Evolutionary conservation across 768 basidiomycete species (phyloP).

Genomic region (Ramaria sp.): DNA sequence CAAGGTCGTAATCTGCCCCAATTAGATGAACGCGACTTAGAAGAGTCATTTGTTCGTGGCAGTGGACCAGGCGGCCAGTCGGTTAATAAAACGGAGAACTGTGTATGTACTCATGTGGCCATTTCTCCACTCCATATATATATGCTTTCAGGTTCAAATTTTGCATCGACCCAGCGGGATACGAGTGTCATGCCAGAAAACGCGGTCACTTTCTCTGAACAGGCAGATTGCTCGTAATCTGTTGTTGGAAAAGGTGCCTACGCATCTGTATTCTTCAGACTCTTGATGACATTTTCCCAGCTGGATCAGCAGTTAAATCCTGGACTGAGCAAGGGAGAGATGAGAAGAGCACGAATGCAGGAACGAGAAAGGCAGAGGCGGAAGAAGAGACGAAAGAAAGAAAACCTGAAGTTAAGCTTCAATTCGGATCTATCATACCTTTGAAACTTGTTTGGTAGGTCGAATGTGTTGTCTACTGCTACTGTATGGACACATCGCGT

Average conservation of each 20-base stretch:
- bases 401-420: constrained; percentile 10
- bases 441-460: too few species aligned
- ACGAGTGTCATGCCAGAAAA: constrained; percentile 80
- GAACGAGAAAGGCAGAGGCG: constrained; percentile 65
- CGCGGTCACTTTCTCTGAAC: constrained; percentile 74
- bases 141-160: constrained; percentile 58
- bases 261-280: constrained; percentile 4
- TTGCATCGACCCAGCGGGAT: constrained; percentile 83
- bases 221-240: constrained; percentile 64
- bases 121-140: neutral
- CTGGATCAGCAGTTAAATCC: constrained; percentile 65
- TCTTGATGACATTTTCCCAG: constrained; percentile 28
- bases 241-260: constrained; percentile 57
- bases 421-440: neutral
- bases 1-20: constrained; percentile 53
- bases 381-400: constrained; percentile 74
- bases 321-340: constrained; percentile 60
- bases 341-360: constrained; percentile 60
- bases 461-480: too few species aligned
- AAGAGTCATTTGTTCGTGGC: constrained; percentile 81
- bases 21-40: constrained; percentile 70
- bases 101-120: constrained; percentile 4
- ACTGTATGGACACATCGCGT: too few species aligned
- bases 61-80: constrained; percentile 95
- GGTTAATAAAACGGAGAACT: constrained; percentile 86